Evolutionary conservation across 1,284 basidiomycete species (phyloP).

Genomic region (Cryptococcus sp.): DNA sequence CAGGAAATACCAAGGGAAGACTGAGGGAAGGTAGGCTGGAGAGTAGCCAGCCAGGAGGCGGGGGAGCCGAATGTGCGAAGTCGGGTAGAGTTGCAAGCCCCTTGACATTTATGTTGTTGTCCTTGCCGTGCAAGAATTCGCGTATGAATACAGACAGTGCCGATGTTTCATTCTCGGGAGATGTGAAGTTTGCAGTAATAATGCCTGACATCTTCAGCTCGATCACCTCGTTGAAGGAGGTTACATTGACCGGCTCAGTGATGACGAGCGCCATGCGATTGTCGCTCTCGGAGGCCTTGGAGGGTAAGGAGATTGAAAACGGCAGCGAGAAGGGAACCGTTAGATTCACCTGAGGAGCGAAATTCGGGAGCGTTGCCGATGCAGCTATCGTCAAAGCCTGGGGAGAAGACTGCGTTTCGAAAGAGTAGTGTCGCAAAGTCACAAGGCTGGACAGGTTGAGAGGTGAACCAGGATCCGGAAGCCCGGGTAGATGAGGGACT

Average conservation of each 20-base stretch:
- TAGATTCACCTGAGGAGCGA: constrained; percentile 23
- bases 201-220: constrained; percentile 36
- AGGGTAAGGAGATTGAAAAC: constrained; percentile 42
- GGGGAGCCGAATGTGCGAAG: constrained; percentile 9
- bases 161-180: constrained; percentile 11
- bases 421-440: constrained; percentile 39
- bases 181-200: constrained; percentile 29
- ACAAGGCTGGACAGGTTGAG: constrained; percentile 46
- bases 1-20: constrained; percentile 47
- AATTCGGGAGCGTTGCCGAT: constrained; percentile 35
- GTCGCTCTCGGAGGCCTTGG: constrained; percentile 7
- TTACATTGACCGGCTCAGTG: constrained; percentile 31
- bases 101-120: constrained; percentile 42
- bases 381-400: constrained; percentile 34
- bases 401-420: constrained; percentile 22
- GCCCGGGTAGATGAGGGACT: constrained; percentile 47
- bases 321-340: constrained; percentile 44
- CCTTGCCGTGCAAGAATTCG: constrained; percentile 40
- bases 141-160: constrained; percentile 43
- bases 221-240: constrained; percentile 18
- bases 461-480: constrained; percentile 41
- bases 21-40: constrained; percentile 31
- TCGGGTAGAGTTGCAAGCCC: constrained; percentile 32
- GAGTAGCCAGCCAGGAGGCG: constrained; percentile 42
- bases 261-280: constrained; percentile 47